Conservation (phyloP, 495 filamentous ascomycete species). For the Neurospora tetrasperma region DNA sequence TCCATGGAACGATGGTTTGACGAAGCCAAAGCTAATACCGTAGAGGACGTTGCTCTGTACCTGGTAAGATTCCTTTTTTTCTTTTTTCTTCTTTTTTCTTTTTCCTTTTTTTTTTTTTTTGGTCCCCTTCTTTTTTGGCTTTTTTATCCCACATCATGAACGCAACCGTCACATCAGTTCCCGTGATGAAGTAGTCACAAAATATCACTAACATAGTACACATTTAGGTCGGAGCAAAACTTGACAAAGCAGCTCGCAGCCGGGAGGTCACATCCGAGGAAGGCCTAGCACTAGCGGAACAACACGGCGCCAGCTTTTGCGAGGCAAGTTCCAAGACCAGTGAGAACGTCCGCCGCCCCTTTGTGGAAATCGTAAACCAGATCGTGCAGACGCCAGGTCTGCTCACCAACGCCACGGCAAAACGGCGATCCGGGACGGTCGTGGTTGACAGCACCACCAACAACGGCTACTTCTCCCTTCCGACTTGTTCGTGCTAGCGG, state of each 20-base stretch:
- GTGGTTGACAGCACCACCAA: slow-evolving; percentile 1
- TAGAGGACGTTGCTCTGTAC: slow-evolving; percentile 41
- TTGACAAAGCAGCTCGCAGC: slow-evolving; percentile 36
- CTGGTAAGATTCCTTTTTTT: slow-evolving; percentile 25
- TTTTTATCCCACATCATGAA: too few species aligned
- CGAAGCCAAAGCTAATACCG: slow-evolving; percentile 45
- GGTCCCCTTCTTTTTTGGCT: too few species aligned
- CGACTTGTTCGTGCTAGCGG: slow-evolving; percentile 15
- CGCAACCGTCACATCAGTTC: too few species aligned
- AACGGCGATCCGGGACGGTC: slow-evolving; percentile 11
- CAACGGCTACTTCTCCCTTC: slow-evolving; percentile 1
- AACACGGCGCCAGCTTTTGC: slow-evolving; percentile 40
- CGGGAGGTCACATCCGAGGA: slow-evolving; percentile 42
- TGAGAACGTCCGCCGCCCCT: slow-evolving; percentile 42
- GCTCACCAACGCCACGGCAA: slow-evolving; percentile 20
- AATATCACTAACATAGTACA: neutral
- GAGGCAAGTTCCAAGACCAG: slow-evolving; percentile 47
- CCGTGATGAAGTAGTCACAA: too few species aligned
- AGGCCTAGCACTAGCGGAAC: slow-evolving; percentile 39
- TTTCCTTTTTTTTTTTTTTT: too few species aligned
- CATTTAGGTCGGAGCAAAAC: slow-evolving; percentile 42
- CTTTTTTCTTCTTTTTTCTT: too few species aligned
- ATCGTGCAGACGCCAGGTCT: slow-evolving; percentile 39
- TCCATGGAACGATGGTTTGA: slow-evolving; percentile 50
- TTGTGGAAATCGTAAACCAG: slow-evolving; percentile 43